Evolutionary conservation across 495 filamentous ascomycete species (phyloP), one percentile per base, ranked within the genome.

Genomic region (Talaromyces thailandensis): DNA sequence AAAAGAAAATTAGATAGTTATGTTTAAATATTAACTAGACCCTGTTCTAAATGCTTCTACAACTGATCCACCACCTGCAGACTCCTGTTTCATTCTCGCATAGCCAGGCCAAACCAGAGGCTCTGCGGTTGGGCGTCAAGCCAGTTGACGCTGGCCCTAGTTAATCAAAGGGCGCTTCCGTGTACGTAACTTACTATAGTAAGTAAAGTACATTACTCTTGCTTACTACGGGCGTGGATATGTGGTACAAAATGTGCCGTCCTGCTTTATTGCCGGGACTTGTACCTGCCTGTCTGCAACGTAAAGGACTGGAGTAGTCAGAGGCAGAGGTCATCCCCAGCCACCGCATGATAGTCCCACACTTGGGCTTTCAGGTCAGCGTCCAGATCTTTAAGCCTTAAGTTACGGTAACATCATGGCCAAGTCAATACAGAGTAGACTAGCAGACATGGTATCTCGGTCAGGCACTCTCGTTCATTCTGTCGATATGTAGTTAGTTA

Each of bases 51-150:
- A 51, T 1, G 23, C 14, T 51, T 25, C 23, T 51, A 9, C 8
- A 21, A 45, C 12, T 18, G 11, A 25, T 51, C 18, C n/a, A 51
- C 48, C 18, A 48, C 43, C 21, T 18, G 43, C 55, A 55, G 18
- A 26, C 23, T 28, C 55, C 28, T 57, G 26, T 57, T 57, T 57
- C 14, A 57, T 55, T 23, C 12, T 52, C 24, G 50, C 23, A n/a
- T 24, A 14, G 50, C 50, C 50, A 28, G 3, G 6, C 14, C 14
- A 32, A 31, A 35, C 28, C 51, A 55, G 55, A 57, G 55, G 55
- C 55, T 57, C 55, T 57, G 55, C 55, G 55, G 55, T 57, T 35
- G 55, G 55, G 55, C 55, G 26, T 57, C 55, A 35, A 57, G 55
- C 26, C 26, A 57, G 29, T 24, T 21, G 26, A 5, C 55, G 55